Evolutionary conservation across 1,284 basidiomycete genomes (phyloP), one percentile per base, ranked within the genome.

Genomic region (Cryptococcus maquisensis): DNA sequence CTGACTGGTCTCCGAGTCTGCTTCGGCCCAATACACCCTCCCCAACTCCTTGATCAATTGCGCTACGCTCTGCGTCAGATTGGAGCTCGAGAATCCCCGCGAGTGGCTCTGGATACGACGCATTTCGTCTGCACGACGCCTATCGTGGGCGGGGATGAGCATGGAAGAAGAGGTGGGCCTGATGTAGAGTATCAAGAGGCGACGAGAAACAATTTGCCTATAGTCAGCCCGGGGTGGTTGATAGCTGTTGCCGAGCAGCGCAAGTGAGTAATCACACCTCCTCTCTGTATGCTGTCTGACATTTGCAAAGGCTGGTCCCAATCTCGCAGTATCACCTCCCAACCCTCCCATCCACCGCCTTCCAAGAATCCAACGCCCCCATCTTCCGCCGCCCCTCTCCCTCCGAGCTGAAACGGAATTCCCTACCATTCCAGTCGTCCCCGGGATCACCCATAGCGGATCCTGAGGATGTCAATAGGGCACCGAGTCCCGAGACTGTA

Each of bases 61-160:
- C 90, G 89, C 71, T 71, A 82, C 51, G 88, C 89, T 9, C 74
- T 97, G 49, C 70, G 80, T 43, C 85, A 88, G 63, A 94, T 97
- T 85, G 82, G 81, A 21, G 93, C 89, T 0, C 86, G 87, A 60
- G 91, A 87, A 84, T 89, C 86, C 63, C 88, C 94, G 61, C 86
- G 86, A 64, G 93, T 99, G 24, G 90, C 94, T 77, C 93, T 98
- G 55, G 93, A 96, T 68, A 96, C 93, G 5, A 95, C 92, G 0
- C 93, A 97, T 73, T 96, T 95, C 65, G 91, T 96, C 37, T 95
- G 92, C 69, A 94, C 90, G 3, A 90, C 88, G 0, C 88, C 91
- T 1, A 56, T 72, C 1, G 84, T 86, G 1, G 67, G 71, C 7
- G 86, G 84, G 3, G 83, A 86, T 3, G 81, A 81, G 21, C 49